Conservation (phyloP, 768 basidiomycete species). For the Tricholoma bakamatsutake region DNA sequence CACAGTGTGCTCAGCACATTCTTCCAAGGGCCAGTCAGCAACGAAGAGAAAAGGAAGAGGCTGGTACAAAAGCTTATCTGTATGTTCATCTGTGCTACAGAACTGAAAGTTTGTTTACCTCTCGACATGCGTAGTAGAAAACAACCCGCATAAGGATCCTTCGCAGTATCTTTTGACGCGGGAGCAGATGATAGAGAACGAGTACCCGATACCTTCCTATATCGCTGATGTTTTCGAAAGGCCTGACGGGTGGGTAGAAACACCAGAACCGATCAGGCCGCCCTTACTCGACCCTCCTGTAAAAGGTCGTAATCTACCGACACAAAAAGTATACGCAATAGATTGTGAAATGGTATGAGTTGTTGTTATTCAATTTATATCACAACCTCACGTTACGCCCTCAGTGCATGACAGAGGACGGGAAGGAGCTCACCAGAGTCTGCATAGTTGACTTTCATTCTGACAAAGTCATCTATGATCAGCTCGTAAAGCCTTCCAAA, state of each 20-base stretch:
- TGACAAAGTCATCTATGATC: constrained; percentile 75
- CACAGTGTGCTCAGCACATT: constrained; percentile 81
- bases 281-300: constrained; percentile 21
- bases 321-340: constrained; percentile 66
- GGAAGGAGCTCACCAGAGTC: constrained; percentile 83
- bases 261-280: constrained; percentile 42
- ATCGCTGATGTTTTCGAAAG: constrained; percentile 66
- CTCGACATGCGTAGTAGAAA: constrained; percentile 41
- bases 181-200: constrained; percentile 91
- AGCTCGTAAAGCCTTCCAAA: constrained; percentile 81
- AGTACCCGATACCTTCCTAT: constrained; percentile 86
- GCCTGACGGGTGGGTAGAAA: constrained; percentile 77
- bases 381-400: background rate
- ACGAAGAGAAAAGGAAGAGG: constrained; percentile 73
- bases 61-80: constrained; percentile 32
- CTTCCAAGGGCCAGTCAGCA: constrained; percentile 74
- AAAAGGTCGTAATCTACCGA: constrained; percentile 20
- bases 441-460: constrained; percentile 77
- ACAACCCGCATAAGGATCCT: constrained; percentile 56
- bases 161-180: constrained; percentile 66
- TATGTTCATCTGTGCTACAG: constrained; percentile 17
- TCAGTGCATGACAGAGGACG: constrained; percentile 85
- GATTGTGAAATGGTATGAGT: constrained; percentile 95
- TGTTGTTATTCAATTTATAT: background rate
- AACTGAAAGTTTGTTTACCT: constrained; percentile 1